Base-by-base conservation (phyloP, 1,284 basidiomycete species). In the Boletus smithii region DNA sequence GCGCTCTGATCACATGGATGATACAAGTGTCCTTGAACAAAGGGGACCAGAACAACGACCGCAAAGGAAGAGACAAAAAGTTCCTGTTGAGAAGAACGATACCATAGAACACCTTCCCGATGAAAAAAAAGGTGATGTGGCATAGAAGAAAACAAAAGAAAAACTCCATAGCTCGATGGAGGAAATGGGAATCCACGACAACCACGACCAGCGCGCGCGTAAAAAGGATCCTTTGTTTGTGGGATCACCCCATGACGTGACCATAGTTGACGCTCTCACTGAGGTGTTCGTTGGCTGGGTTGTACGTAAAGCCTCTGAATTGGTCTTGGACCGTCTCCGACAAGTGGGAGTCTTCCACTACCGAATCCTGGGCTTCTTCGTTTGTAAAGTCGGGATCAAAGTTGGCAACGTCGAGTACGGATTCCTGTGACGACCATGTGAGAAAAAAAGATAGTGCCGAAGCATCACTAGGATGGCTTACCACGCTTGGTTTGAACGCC, bases 401-500 rank as follows among this genome's bases (percentile, higher is more conserved):
- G 74, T 95, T 94, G 48, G 88, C 88, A 22, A 87, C 85, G 62
- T 90, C 88, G 37, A 89, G 73, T 3, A 88, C 88, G 42, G 84
- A 88, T 74, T 88, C 85, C 84, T 86, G 46, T 38, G 35, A n/a
- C n/a, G n/a, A n/a, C n/a, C n/a, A n/a, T n/a, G n/a, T n/a, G n/a
- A n/a, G n/a, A n/a, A n/a, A n/a, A n/a, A n/a, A n/a, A n/a, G n/a
- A n/a, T n/a, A n/a, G n/a, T n/a, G n/a, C n/a, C n/a, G n/a, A n/a
- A n/a, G n/a, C n/a, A n/a, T n/a, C n/a, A n/a, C n/a, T n/a, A n/a
- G n/a, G n/a, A 35, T 26, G 37, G 75, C 87, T 66, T 69, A 90
- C 89, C 51, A 99, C 95, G 55, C 88, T 91, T 3, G 97, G 97
- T 72, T 99, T 99, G 78, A 98, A 99, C 3, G 94, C 91, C 7